Evolutionary conservation across 108 stramenopile genomes (phyloP), one percentile per base, ranked within the genome.

Genomic region (Seminavis robusta): DNA sequence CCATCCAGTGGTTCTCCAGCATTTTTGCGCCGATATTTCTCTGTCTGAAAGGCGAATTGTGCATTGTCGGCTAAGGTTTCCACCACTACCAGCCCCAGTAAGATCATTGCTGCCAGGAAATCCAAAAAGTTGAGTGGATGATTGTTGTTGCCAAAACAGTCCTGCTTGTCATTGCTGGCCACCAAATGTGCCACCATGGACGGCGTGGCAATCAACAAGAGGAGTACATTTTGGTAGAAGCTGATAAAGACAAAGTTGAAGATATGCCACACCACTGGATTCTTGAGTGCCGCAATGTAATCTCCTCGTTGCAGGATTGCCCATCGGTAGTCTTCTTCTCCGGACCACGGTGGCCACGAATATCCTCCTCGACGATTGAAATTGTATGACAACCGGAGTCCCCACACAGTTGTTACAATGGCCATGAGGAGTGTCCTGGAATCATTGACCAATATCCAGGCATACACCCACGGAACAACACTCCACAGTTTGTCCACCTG

Each of bases 261-360:
- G 10, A 79, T 39, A 23, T 61, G 40, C 79, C 77, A 79, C 1
- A 73, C 41, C 26, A 72, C 33, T 32, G 60, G 70, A 45, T 81
- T 79, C 2, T 63, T 52, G 38, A 80, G 41, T 34, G 59, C 41
- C 29, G 50, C 32, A 59, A 78, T 64, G 6, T 33, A 59, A 21
- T 56, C 59, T 0, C 83, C 74, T 30, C 61, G 42, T 32, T 74
- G 70, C 2, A 92, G 30, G 17, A 45, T 48, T 19, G 67, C 79
- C 90, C 86, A 92, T 24, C 90, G 64, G 58, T 88, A 92, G 67
- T 92, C 90, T 56, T 92, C 86, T 8, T 84, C 80, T 1, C 85
- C 89, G 4, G 52, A 30, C 81, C 83, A 86, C 1, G 57, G 25
- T 40, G 67, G 74, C 70, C 61, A 79, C 25, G n/a, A 47, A 54